Evolutionary conservation across 495 filamentous ascomycete genomes (phyloP).

Genomic region (Apiosordaria backusii): DNA sequence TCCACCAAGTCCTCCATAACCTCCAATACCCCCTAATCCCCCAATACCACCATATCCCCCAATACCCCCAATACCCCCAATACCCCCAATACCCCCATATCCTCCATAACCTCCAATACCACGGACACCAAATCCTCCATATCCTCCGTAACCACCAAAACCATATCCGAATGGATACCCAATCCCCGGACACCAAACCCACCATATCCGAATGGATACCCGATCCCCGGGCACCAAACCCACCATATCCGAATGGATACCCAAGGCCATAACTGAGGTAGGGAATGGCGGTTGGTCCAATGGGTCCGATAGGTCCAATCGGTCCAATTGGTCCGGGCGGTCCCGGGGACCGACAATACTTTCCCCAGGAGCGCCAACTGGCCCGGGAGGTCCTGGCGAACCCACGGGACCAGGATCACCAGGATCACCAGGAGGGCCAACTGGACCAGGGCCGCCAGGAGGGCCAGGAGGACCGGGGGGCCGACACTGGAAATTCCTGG

Average conservation of each 20-base stretch:
- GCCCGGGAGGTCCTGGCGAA: background rate
- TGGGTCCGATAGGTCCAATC: background rate
- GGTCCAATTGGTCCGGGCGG: background rate
- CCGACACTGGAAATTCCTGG: background rate
- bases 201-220: slow-evolving; percentile 1
- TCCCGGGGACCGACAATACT: background rate
- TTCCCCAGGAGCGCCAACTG: background rate
- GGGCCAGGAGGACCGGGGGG: background rate
- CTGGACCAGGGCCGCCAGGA: background rate
- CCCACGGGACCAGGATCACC: background rate
- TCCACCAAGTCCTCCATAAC: no score
- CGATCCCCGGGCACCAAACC: background rate
- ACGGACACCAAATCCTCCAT: slow-evolving; percentile 1
- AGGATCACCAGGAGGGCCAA: background rate
- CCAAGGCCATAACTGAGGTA: slow-evolving; percentile 1
- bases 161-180: background rate
- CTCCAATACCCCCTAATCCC: background rate
- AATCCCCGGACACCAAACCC: background rate
- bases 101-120: background rate
- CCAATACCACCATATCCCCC: background rate
- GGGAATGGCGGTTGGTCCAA: background rate
- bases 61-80: background rate
- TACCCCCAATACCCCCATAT: background rate
- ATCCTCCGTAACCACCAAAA: background rate
- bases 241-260: background rate